These are phyloP conservation scores for Fusarium nisikadoi DNA, from an alignment of 2,329 filamentous ascomycete species.

Conservation along the genomic window DNA sequence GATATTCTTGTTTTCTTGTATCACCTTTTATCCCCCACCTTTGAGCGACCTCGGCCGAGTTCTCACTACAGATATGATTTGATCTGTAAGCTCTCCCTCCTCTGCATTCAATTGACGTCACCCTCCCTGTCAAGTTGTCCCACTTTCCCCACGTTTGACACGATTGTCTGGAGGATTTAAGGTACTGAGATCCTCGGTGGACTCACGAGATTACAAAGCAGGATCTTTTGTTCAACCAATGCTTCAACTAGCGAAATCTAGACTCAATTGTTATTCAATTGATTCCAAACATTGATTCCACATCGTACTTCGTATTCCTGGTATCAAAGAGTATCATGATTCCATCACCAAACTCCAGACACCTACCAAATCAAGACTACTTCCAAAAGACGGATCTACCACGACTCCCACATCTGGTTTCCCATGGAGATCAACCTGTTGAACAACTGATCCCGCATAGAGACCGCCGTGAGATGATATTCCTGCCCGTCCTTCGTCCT, in stretches of 20 bases:
- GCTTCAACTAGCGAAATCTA: neutral
- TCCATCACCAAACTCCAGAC: conserved; percentile 20
- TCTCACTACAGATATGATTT: neutral
- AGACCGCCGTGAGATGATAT: conserved; percentile 76
- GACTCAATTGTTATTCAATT: neutral
- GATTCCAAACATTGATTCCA: conserved; percentile 10
- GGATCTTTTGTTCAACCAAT: neutral
- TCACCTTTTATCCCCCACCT: conserved; percentile 9
- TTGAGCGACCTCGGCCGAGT: neutral
- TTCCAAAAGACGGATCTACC: conserved; percentile 54
- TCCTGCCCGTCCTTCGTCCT: conserved; percentile 64
- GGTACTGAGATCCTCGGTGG: neutral
- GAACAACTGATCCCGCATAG: conserved; percentile 80
- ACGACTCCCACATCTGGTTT: conserved; percentile 84
- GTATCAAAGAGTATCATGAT: neutral
- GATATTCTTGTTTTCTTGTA: conserved; percentile 6
- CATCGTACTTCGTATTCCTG: conserved; percentile 18
- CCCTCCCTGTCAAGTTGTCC: neutral
- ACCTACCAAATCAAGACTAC: neutral
- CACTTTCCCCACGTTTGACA: conserved; percentile 15
- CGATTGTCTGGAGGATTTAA: neutral
- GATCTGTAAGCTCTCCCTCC: conserved; percentile 4
- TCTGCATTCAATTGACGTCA: conserved; percentile 17
- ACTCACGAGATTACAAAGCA: conserved; percentile 15
- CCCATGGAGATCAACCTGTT: conserved; percentile 82